Evolutionary conservation across 768 basidiomycete genomes (phyloP).

Genomic region (Hysterangium stoloniferum): DNA sequence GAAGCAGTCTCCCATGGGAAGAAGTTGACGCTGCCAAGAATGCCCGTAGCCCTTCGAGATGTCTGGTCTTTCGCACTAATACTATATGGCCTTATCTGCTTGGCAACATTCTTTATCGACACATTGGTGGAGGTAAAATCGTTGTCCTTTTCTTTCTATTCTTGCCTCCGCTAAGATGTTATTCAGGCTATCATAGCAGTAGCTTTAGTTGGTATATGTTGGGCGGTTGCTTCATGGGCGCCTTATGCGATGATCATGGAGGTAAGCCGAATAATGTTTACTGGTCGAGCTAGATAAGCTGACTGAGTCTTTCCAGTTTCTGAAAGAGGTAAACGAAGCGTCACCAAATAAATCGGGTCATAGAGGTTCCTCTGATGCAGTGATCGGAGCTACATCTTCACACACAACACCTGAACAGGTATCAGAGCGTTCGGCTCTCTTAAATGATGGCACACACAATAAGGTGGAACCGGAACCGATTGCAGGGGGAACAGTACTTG

Average conservation of each 20-base stretch:
- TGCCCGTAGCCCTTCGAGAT: slow-evolving; percentile 87
- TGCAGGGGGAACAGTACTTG: slow-evolving; percentile 86
- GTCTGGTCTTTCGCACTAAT: slow-evolving; percentile 88
- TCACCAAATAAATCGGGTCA: slow-evolving; percentile 16
- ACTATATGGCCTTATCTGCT: slow-evolving; percentile 67
- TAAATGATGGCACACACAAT: slow-evolving; percentile 10
- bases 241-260: slow-evolving; percentile 98
- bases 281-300: background rate
- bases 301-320: slow-evolving; percentile 36
- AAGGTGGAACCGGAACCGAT: slow-evolving; percentile 36
- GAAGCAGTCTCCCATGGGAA: slow-evolving; percentile 73
- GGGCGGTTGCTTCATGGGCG: slow-evolving; percentile 98
- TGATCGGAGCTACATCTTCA: too few relatives aligned
- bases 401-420: background rate
- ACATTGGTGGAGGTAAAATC: slow-evolving; percentile 59
- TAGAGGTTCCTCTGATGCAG: background rate
- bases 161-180: background rate
- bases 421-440: slow-evolving; percentile 6
- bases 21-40: slow-evolving; percentile 71
- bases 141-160: background rate
- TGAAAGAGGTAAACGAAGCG: slow-evolving; percentile 59
- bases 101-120: slow-evolving; percentile 53
- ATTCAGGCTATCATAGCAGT: slow-evolving; percentile 72
- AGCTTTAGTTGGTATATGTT: slow-evolving; percentile 82
- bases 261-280: slow-evolving; percentile 32